These are phyloP conservation scores for Lachnellula suecica DNA, from an alignment of 2,329 filamentous ascomycete genomes.

Conservation along the genomic window DNA sequence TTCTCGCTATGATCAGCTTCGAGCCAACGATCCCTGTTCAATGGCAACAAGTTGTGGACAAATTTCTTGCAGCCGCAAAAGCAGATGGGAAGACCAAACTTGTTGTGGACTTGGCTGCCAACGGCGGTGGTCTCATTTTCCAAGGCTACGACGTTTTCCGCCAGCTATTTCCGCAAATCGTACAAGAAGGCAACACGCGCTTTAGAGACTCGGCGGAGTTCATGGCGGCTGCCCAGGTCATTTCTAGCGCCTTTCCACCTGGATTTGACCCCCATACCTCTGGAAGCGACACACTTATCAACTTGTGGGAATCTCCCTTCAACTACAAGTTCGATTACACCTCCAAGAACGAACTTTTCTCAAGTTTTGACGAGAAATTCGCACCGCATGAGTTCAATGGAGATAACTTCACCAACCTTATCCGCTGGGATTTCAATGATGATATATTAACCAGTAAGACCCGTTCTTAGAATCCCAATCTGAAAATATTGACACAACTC, in stretches of 20 bases:
- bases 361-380: conserved; percentile 26
- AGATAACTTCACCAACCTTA: conserved; percentile 23
- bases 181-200: conserved; percentile 2
- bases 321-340: conserved; percentile 22
- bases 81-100: conserved; percentile 51
- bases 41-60: conserved; percentile 16
- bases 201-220: conserved; percentile 1
- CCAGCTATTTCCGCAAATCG: conserved; percentile 4
- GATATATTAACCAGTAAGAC: conserved; percentile 19
- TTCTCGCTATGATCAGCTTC: conserved; percentile 12
- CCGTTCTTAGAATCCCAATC: background rate
- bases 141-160: conserved; percentile 22
- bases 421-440: conserved; percentile 29
- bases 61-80: conserved; percentile 44
- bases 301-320: background rate
- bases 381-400: conserved; percentile 21
- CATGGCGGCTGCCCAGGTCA: background rate
- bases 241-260: background rate
- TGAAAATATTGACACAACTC: background rate
- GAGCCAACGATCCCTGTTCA: conserved; percentile 6
- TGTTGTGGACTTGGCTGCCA: conserved; percentile 59
- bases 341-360: conserved; percentile 24
- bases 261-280: background rate
- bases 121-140: conserved; percentile 48
- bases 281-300: background rate